Evolutionary conservation across 164 flowering plant species (phyloP), one percentile per base, ranked within the genome.

Genomic region (Taxillus chinensis): DNA sequence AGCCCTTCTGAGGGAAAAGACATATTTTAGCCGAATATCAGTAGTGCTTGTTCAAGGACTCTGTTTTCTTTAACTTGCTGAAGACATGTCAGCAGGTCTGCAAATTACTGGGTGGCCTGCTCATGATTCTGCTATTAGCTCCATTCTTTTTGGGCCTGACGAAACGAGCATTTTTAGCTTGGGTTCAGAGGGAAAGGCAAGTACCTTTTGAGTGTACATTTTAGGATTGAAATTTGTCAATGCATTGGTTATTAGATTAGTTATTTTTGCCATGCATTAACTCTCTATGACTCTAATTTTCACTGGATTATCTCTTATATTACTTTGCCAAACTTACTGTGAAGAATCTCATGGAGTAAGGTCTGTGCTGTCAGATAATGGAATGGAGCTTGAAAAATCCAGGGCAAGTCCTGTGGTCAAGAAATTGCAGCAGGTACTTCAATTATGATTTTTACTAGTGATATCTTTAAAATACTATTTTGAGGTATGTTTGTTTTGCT

Each of bases 91-190:
- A 67, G 91, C 98, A 67, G 88, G 92, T 59, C 81, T 89, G 43
- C 98, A 87, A 85, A 90, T 92, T 53, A 89, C 98, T 48, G 98
- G 98, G 13, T 92, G 96, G 98, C 98, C 95, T 56, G 98, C 96
- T 59, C 98, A 92, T 75, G 98, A 92, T 80, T 78, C 89, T 71
- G 91, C 93, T 57, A 79, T 92, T 50, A 82, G 83, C 76, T 92
- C 98, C 61, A 74, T 92, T 75, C 77, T 78, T 64, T 92, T 92
- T 78, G 98, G 98, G 55, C 88, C 88, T 53, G 95, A 92, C 71
- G 95, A 89, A 73, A 89, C 98, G 0, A 92, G 95, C 76, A 89
- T 92, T 68, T 92, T 87, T 78, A 89, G 90, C 74, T 75, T 92
- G 74, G 95, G 95, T 48, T 67, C 73, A 71, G 98, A 92, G 79